These are phyloP conservation scores for Solanum peruvianum DNA, from an alignment of 257 asterid genomes.

Conservation along the genomic window DNA sequence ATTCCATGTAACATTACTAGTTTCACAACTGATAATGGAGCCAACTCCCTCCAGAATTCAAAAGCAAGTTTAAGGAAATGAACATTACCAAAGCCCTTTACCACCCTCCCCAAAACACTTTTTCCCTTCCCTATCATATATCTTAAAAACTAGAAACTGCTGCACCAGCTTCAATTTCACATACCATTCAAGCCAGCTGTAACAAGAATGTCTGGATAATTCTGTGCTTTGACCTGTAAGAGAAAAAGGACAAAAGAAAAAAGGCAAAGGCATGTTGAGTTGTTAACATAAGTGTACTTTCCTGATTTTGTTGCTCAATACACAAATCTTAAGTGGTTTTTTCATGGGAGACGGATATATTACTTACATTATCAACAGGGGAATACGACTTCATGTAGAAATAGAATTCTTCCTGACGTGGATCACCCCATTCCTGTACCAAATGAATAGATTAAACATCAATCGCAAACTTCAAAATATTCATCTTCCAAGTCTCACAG, in stretches of 20 bases:
- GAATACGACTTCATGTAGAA: conserved; percentile 89
- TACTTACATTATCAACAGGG: conserved; percentile 85
- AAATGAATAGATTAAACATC: conserved; percentile 9
- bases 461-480: neutral
- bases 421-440: conserved; percentile 98
- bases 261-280: neutral
- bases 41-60: neutral
- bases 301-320: neutral
- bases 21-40: neutral
- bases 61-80: neutral
- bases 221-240: conserved; percentile 56
- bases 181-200: conserved; percentile 91
- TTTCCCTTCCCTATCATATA: neutral
- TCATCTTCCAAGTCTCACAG: neutral
- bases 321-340: neutral
- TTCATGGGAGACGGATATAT: neutral
- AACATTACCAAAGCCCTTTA: neutral
- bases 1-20: neutral
- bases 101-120: neutral
- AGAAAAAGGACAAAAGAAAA: conserved; percentile 5
- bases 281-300: neutral
- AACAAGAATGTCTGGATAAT: conserved; percentile 77
- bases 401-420: conserved; percentile 85
- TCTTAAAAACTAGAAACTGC: neutral
- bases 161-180: conserved; percentile 7